These are phyloP conservation scores for Camelina neglecta DNA, from an alignment of 345 rosid species.

Conservation along the genomic window DNA sequence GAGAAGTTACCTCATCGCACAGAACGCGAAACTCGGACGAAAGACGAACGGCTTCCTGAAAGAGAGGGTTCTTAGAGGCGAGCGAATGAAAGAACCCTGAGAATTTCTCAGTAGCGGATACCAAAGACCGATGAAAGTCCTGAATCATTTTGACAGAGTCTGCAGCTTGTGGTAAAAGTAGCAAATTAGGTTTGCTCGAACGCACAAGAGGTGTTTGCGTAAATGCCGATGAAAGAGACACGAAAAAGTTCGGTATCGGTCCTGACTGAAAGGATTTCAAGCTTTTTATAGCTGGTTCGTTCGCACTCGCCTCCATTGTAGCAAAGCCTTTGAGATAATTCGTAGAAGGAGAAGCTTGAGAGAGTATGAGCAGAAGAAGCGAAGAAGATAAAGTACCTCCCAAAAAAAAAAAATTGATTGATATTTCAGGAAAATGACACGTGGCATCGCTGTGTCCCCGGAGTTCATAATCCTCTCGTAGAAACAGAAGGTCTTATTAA, in stretches of 20 bases:
- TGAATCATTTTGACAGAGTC: constrained; percentile 48
- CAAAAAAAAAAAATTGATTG: neutral
- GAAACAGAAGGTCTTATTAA: neutral
- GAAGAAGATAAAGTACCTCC: constrained; percentile 42
- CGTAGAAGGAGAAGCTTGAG: constrained; percentile 24
- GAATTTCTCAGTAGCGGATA: constrained; percentile 52
- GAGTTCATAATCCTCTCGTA: neutral
- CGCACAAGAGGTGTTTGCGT: constrained; percentile 48
- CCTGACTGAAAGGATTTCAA: constrained; percentile 16
- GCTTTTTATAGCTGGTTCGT: constrained; percentile 40
- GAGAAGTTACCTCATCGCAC: constrained; percentile 51
- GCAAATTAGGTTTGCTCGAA: constrained; percentile 40
- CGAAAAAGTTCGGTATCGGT: constrained; percentile 40
- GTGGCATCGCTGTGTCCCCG: constrained; percentile 38
- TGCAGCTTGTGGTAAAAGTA: constrained; percentile 32
- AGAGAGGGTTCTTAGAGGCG: constrained; percentile 57
- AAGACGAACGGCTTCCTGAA: constrained; percentile 51
- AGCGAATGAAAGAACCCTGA: constrained; percentile 47
- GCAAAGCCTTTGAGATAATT: constrained; percentile 16
- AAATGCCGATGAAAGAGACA: constrained; percentile 54
- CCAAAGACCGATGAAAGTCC: constrained; percentile 52
- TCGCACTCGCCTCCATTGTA: constrained; percentile 44
- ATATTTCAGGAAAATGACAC: constrained; percentile 6
- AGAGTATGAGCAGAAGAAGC: neutral
- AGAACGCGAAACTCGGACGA: constrained; percentile 53